Evolutionary conservation across 2,329 filamentous ascomycete genomes (phyloP).

Genomic region (Hypoxylon rubiginosum): DNA sequence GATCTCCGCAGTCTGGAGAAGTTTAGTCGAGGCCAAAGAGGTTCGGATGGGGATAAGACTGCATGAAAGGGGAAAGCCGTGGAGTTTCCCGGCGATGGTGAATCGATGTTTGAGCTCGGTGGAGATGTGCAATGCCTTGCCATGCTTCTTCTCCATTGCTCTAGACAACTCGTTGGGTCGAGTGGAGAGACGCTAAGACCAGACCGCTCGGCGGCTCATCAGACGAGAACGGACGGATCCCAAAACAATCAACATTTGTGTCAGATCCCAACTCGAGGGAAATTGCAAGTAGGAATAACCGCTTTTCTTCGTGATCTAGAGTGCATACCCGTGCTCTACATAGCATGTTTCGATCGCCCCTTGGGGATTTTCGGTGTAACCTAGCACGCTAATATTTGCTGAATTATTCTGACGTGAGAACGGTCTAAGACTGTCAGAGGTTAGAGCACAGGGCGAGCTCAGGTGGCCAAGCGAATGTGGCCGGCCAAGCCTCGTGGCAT

Average conservation of each 20-base stretch:
- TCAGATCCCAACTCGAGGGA: conserved; percentile 15
- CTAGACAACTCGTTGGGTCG: conserved; percentile 14
- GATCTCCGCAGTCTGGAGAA: conserved; percentile 39
- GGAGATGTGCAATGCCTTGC: conserved; percentile 29
- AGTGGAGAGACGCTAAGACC: conserved; percentile 22
- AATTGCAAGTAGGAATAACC: conserved; percentile 21
- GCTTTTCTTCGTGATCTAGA: conserved; percentile 15
- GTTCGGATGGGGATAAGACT: conserved; percentile 20
- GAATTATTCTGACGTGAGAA: conserved; percentile 1
- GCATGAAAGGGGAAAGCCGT: conserved; percentile 40
- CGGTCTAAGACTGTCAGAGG: not conserved
- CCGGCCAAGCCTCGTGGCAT: conserved; percentile 36
- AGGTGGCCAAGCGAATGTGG: conserved; percentile 8
- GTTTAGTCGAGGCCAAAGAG: conserved; percentile 15
- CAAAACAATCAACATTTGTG: conserved; percentile 18
- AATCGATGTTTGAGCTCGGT: conserved; percentile 40
- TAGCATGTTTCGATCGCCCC: conserved; percentile 18
- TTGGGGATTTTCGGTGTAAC: conserved; percentile 8
- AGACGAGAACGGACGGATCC: conserved; percentile 31
- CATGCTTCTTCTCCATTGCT: not conserved
- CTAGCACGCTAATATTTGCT: not conserved
- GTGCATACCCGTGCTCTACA: conserved; percentile 9
- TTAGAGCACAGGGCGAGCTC: conserved; percentile 2
- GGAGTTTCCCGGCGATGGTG: conserved; percentile 27
- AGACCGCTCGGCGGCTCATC: conserved; percentile 32